A percentile compares a stretch with the other conserved stretches of the same genome.
These are phyloP conservation scores for Trichophaea hybrida DNA, from an alignment of 2,329 filamentous ascomycete genomes.

Conservation along the genomic window DNA sequence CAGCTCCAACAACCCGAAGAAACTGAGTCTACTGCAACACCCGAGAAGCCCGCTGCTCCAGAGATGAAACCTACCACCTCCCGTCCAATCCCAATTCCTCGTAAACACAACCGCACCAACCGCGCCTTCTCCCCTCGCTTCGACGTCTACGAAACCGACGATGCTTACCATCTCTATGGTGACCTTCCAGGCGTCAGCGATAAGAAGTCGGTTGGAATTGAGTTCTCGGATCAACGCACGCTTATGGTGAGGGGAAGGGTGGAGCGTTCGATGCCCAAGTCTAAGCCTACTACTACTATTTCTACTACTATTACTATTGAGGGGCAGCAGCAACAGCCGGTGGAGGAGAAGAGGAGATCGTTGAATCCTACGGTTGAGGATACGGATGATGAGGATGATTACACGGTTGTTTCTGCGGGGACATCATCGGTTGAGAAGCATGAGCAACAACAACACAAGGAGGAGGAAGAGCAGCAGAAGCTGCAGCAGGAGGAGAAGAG, in stretches of 20 bases:
- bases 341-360: constrained; percentile 8
- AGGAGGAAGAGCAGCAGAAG: constrained; percentile 6
- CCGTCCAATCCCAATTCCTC: not conserved
- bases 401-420: not conserved
- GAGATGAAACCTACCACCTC: not conserved
- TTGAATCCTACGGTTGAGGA: constrained; percentile 14
- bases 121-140: constrained; percentile 35
- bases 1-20: constrained; percentile 1
- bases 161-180: constrained; percentile 36
- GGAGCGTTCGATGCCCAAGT: constrained; percentile 28
- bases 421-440: constrained; percentile 2
- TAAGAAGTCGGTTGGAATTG: constrained; percentile 34
- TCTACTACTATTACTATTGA: constrained; percentile 28
- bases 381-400: constrained; percentile 13
- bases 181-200: constrained; percentile 37
- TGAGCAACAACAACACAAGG: constrained; percentile 1
- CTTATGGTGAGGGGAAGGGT: constrained; percentile 35
- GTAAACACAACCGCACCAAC: constrained; percentile 14
- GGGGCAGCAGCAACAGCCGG: constrained; percentile 1
- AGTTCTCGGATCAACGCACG: constrained; percentile 37
- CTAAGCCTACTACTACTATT: constrained; percentile 26
- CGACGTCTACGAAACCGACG: constrained; percentile 35
- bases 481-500: not conserved
- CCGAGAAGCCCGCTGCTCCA: not conserved
- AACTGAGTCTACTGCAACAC: not conserved